phyloP scores from a whole-genome alignment of 2,329 filamentous ascomycete species.

The Hymenoscyphus repandus region DNA sequence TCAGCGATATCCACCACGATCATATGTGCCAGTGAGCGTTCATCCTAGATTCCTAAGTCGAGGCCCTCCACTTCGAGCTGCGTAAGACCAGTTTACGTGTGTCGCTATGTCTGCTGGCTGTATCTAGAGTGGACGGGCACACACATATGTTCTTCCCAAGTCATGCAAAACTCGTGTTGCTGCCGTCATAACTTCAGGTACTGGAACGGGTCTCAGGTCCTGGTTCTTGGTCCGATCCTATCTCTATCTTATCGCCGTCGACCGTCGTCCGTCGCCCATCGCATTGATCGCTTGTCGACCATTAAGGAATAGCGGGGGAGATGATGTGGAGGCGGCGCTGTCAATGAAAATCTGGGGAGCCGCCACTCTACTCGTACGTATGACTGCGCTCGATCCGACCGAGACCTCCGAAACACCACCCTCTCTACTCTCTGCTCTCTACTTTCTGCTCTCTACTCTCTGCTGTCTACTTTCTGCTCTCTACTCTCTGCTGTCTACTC shows the following conservation, averaged over 20 bases:
- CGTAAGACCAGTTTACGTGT: too few species aligned
- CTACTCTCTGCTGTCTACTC: too few species aligned
- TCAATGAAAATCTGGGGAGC: conserved; percentile 4
- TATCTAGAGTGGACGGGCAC: not conserved
- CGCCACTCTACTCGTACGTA: not conserved
- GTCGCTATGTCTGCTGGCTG: too few species aligned
- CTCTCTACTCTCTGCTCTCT: not conserved
- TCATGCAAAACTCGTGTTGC: not conserved
- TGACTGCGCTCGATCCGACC: not conserved
- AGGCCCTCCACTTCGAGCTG: too few species aligned
- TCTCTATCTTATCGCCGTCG: conserved; percentile 9
- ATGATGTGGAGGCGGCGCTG: conserved; percentile 2
- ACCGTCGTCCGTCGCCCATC: not conserved
- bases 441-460: too few species aligned
- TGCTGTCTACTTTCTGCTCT: too few species aligned
- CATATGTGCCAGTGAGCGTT: too few species aligned
- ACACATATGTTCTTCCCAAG: not conserved
- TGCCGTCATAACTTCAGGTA: conserved; percentile 7
- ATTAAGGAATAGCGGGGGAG: conserved; percentile 1
- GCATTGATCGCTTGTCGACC: conserved; percentile 7
- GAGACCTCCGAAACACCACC: not conserved
- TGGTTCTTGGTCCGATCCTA: not conserved
- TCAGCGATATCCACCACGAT: not conserved
- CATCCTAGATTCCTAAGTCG: too few species aligned
- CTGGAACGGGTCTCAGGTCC: too few species aligned